These are phyloP conservation scores for Ochromonas danica DNA, from an alignment of 108 stramenopile species.

Conservation along the genomic window DNA sequence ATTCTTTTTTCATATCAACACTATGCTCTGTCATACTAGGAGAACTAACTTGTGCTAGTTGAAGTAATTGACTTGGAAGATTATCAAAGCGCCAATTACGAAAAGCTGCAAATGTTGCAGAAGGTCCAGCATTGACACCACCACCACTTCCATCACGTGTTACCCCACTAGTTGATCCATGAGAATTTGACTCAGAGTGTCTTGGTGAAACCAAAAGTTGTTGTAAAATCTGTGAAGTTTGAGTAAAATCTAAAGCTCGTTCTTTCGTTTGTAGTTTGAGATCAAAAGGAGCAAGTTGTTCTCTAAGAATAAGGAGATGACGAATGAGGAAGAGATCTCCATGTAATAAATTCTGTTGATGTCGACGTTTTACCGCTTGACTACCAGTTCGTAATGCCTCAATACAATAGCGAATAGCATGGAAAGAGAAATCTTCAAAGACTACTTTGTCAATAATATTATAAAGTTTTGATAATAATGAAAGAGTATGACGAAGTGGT, in stretches of 20 bases:
- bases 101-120: too few species aligned
- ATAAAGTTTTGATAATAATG: constrained; percentile 80
- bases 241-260: constrained; percentile 79
- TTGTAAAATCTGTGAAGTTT: constrained; percentile 73
- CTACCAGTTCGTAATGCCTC: neutral
- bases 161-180: too few species aligned
- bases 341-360: too few species aligned
- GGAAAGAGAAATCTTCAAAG: constrained; percentile 80
- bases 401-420: constrained; percentile 33
- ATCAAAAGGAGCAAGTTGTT: constrained; percentile 88
- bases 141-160: too few species aligned
- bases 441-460: constrained; percentile 82
- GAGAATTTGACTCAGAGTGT: too few species aligned
- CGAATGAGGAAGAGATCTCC: constrained; percentile 83
- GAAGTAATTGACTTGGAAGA: constrained; percentile 41
- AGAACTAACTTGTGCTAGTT: constrained; percentile 41
- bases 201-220: neutral
- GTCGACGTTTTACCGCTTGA: neutral
- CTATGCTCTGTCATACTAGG: constrained; percentile 44
- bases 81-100: constrained; percentile 32
- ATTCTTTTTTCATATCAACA: constrained; percentile 48
- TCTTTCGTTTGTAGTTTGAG: constrained; percentile 78
- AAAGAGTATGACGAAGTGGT: constrained; percentile 76
- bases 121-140: too few species aligned
- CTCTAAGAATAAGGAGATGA: constrained; percentile 78